Conservation (phyloP, 495 filamentous ascomycete species). For the Penicillium paradoxum region DNA sequence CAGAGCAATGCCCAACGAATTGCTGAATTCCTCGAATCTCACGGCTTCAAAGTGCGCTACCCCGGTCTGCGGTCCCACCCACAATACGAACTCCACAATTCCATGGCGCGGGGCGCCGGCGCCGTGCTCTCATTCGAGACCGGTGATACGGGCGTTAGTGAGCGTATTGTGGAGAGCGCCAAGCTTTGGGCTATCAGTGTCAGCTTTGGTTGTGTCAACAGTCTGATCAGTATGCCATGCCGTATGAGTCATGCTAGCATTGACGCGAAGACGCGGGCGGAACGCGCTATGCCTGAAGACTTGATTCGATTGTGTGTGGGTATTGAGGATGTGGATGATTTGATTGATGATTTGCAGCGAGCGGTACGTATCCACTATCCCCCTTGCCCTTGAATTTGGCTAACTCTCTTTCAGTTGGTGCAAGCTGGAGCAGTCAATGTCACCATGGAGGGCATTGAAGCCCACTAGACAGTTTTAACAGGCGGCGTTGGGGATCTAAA, state of each 20-base stretch:
- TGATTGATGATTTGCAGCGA: slow-evolving; percentile 86
- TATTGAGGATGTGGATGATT: slow-evolving; percentile 88
- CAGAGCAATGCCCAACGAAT: slow-evolving; percentile 86
- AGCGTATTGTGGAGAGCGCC: slow-evolving; percentile 90
- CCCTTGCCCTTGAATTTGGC: background rate
- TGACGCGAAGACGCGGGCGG: slow-evolving; percentile 84
- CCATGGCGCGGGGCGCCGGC: slow-evolving; percentile 87
- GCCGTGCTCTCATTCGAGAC: slow-evolving; percentile 96
- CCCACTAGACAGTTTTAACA: slow-evolving; percentile 9
- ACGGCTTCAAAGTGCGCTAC: slow-evolving; percentile 92
- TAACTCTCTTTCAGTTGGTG: slow-evolving; percentile 59
- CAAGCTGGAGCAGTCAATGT: slow-evolving; percentile 89
- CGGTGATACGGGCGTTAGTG: slow-evolving; percentile 71
- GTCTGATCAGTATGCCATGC: slow-evolving; percentile 97
- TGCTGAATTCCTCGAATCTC: slow-evolving; percentile 83
- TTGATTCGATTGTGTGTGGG: slow-evolving; percentile 93
- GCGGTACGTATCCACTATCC: slow-evolving; percentile 60
- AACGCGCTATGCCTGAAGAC: slow-evolving; percentile 92
- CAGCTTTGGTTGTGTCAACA: slow-evolving; percentile 97
- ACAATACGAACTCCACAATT: slow-evolving; percentile 93
- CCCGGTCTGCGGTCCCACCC: slow-evolving; percentile 90
- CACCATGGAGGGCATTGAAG: slow-evolving; percentile 71
- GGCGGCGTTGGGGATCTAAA: slow-evolving; percentile 17
- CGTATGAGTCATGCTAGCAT: slow-evolving; percentile 99
- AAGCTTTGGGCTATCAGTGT: slow-evolving; percentile 92